phyloP scores from a whole-genome alignment of 1,139 yeast genomes.

The Hanseniaspora uvarum region DNA sequence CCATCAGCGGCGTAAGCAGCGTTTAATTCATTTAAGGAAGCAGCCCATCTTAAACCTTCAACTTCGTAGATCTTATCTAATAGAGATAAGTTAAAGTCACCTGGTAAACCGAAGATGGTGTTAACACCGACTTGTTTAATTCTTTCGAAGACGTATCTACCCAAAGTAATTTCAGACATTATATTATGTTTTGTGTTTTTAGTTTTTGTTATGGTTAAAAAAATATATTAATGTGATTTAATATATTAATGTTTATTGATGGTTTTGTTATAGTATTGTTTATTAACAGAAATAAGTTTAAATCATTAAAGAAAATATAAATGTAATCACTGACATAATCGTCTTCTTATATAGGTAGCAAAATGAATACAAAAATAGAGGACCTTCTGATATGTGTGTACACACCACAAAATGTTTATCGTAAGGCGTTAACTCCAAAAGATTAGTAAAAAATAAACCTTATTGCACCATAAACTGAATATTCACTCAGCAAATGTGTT shows the following conservation, averaged over 20 bases:
- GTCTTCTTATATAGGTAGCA: not conserved
- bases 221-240: not conserved
- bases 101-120: constrained; percentile 59
- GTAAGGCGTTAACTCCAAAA: not conserved
- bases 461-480: not conserved
- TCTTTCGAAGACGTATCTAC: constrained; percentile 55
- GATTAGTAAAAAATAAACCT: not conserved
- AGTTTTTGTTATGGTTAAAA: not conserved
- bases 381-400: no score
- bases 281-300: not conserved
- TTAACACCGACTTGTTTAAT: constrained; percentile 41
- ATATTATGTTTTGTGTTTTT: not conserved
- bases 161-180: constrained; percentile 41
- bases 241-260: not conserved
- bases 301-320: not conserved
- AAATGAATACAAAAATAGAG: not conserved
- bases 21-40: constrained; percentile 62
- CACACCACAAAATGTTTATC: not conserved
- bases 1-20: constrained; percentile 69
- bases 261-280: not conserved
- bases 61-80: constrained; percentile 57
- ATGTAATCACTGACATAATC: no score
- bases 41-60: constrained; percentile 53
- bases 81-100: constrained; percentile 58
- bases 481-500: not conserved